Evolutionary conservation across 257 asterid species (phyloP).

Genomic region (Haberlea rhodopensis): DNA sequence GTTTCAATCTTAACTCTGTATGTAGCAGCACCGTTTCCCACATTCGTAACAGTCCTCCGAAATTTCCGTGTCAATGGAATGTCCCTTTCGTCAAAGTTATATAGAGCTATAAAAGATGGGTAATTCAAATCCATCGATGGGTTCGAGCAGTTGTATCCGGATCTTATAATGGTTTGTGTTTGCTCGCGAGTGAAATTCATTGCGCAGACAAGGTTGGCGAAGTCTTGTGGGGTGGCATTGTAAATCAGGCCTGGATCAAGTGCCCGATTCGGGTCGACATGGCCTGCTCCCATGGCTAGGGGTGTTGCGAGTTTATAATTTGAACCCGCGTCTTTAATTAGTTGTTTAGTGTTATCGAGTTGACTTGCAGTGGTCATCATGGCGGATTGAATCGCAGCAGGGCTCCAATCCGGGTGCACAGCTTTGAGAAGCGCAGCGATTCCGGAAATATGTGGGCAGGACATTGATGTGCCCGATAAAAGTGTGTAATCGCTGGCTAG

Average conservation of each 20-base stretch:
- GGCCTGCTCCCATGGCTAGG: conserved; percentile 34
- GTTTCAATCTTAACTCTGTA: conserved; percentile 2
- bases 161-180: conserved; percentile 23
- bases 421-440: too few relatives aligned
- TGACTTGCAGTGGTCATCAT: conserved; percentile 21
- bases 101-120: conserved; percentile 33
- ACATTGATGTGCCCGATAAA: too few relatives aligned
- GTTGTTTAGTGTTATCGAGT: conserved; percentile 26
- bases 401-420: conserved; percentile 35
- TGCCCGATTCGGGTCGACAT: background rate
- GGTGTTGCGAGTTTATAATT: conserved; percentile 20
- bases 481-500: too few relatives aligned
- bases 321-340: conserved; percentile 18
- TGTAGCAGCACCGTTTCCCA: conserved; percentile 25
- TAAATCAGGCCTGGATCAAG: conserved; percentile 18
- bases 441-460: too few relatives aligned
- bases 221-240: conserved; percentile 28
- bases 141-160: conserved; percentile 21
- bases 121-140: conserved; percentile 32
- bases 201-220: conserved; percentile 31
- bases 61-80: conserved; percentile 1
- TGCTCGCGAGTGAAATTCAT: conserved; percentile 31
- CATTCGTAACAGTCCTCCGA: conserved; percentile 32
- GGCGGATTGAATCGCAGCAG: conserved; percentile 34
- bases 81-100: background rate